These are phyloP conservation scores for Solanum microdontum DNA, from an alignment of 257 asterid species.

Conservation along the genomic window DNA sequence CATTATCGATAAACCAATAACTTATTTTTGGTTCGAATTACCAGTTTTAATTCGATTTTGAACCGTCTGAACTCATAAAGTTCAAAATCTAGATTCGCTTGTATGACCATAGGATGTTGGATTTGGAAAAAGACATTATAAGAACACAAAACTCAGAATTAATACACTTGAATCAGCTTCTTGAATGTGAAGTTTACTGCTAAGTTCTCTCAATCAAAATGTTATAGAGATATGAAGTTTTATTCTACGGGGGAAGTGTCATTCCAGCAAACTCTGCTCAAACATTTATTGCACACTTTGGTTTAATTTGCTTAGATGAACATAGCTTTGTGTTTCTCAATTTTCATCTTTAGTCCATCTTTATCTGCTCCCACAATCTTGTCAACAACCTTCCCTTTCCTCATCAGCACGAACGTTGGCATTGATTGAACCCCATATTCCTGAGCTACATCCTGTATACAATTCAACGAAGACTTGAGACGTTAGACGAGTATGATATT, in stretches of 20 bases:
- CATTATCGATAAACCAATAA: too few relatives aligned
- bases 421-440: too few relatives aligned
- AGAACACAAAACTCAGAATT: not conserved
- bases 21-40: too few relatives aligned
- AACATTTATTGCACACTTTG: not conserved
- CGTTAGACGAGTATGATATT: not conserved
- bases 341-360: too few relatives aligned
- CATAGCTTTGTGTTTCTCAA: constrained; percentile 18
- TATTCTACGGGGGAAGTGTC: not conserved
- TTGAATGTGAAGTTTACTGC: not conserved
- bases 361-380: too few relatives aligned
- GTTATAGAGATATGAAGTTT: not conserved
- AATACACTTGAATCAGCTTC: not conserved
- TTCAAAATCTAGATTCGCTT: too few relatives aligned
- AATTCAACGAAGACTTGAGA: not conserved
- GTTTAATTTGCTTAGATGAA: not conserved
- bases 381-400: too few relatives aligned
- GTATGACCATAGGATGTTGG: not conserved
- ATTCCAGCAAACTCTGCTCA: not conserved
- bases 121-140: not conserved
- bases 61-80: too few relatives aligned
- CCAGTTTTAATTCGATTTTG: rapidly evolving
- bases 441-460: not conserved
- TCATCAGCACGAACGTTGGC: too few relatives aligned
- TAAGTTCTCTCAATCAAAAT: not conserved